phyloP scores from a whole-genome alignment of 2,329 filamentous ascomycete genomes.

The Pseudocercospora vitis region DNA sequence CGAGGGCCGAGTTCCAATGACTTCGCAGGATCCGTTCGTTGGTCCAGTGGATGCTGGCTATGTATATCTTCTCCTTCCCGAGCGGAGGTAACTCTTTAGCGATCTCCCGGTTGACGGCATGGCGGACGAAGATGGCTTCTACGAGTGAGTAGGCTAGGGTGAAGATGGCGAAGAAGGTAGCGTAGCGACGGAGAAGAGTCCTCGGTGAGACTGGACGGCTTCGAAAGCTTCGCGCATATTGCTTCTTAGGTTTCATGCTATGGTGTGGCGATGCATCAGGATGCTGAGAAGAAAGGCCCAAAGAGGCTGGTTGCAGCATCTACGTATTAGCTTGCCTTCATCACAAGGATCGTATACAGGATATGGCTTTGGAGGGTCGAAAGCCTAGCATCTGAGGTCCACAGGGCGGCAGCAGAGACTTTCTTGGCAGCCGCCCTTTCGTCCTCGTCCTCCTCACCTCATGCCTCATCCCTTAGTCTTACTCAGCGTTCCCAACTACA shows the following conservation, averaged over 20 bases:
- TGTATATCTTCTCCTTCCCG: constrained; percentile 54
- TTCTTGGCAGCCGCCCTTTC: too few species aligned
- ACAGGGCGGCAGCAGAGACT: too few species aligned
- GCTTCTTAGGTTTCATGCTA: constrained; percentile 1
- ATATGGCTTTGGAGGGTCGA: too few species aligned
- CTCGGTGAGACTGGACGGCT: background rate
- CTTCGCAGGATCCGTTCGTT: constrained; percentile 59
- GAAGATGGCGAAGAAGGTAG: constrained; percentile 19
- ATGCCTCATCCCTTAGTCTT: too few species aligned
- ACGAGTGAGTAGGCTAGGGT: constrained; percentile 26
- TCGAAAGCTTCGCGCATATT: background rate
- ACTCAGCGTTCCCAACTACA: too few species aligned
- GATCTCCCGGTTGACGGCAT: constrained; percentile 20
- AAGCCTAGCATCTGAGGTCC: too few species aligned
- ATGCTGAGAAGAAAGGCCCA: background rate
- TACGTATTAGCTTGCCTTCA: too few species aligned
- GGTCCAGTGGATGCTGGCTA: constrained; percentile 70
- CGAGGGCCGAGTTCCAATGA: constrained; percentile 63
- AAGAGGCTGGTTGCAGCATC: too few species aligned
- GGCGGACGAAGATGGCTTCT: constrained; percentile 26
- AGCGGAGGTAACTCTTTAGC: constrained; percentile 19
- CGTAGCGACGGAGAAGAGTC: constrained; percentile 11
- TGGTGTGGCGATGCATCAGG: background rate
- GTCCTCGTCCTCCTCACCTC: too few species aligned
- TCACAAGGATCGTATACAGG: too few species aligned